phyloP scores from a whole-genome alignment of 306 rosid species.

The Vigna mungo region DNA sequence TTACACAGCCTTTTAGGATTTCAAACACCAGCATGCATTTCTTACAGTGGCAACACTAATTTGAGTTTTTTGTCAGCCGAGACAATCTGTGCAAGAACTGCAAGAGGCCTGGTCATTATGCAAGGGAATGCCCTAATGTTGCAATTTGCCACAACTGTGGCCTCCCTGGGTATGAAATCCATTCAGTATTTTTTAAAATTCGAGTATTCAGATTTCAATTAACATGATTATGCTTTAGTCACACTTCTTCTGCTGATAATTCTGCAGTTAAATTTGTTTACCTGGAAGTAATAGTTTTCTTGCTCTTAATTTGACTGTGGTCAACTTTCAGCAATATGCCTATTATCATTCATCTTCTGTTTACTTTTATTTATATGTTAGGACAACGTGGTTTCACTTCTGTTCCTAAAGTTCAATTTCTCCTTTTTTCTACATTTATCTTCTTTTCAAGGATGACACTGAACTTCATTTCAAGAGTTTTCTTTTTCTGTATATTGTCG shows the following conservation, averaged over 20 bases:
- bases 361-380: not conserved
- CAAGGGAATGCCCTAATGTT: constrained; percentile 98
- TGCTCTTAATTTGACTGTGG: not conserved
- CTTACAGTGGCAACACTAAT: constrained; percentile 22
- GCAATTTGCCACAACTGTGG: constrained; percentile 97
- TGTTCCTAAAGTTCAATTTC: not conserved
- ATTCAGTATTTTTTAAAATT: constrained; percentile 24
- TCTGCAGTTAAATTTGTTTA: not conserved
- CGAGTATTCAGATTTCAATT: not conserved
- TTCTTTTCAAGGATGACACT: constrained; percentile 2
- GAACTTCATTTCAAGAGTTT: constrained; percentile 1
- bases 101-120: constrained; percentile 98
- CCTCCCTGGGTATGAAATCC: constrained; percentile 83
- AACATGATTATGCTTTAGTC: not conserved
- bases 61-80: constrained; percentile 65
- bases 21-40: constrained; percentile 8
- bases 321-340: constrained; percentile 1
- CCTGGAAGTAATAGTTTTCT: constrained; percentile 10
- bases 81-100: constrained; percentile 98
- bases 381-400: not conserved
- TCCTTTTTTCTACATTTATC: not conserved
- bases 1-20: constrained; percentile 22
- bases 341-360: constrained; percentile 2
- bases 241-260: constrained; percentile 14
- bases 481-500: not conserved